These are phyloP conservation scores for Epichloe sp. DNA, from an alignment of 2,329 filamentous ascomycete species.

Conservation along the genomic window DNA sequence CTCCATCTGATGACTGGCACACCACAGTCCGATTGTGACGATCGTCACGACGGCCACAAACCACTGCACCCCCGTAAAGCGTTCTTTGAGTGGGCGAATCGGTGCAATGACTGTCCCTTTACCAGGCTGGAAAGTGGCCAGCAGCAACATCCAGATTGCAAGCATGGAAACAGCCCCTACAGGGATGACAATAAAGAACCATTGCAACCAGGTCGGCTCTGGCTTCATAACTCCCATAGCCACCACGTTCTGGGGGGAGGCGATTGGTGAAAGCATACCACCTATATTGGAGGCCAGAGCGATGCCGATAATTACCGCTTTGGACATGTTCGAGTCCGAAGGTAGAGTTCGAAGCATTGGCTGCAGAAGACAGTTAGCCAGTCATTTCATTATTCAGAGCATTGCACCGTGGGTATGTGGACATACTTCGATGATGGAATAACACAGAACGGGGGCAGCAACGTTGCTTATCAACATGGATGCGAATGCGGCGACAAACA, in stretches of 20 bases:
- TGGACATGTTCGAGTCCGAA: constrained; percentile 82
- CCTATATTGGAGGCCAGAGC: constrained; percentile 92
- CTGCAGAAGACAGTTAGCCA: constrained; percentile 24
- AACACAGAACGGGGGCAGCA: constrained; percentile 90
- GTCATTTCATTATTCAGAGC: neutral
- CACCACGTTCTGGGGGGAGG: constrained; percentile 97
- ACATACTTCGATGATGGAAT: constrained; percentile 83
- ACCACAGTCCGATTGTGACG: constrained; percentile 81
- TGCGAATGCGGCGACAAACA: constrained; percentile 95
- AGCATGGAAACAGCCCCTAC: constrained; percentile 83
- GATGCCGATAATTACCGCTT: constrained; percentile 89
- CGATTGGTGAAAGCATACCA: constrained; percentile 91
- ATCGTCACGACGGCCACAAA: constrained; percentile 81
- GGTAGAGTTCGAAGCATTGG: constrained; percentile 90
- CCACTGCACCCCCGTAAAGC: constrained; percentile 79
- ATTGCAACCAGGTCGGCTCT: constrained; percentile 80
- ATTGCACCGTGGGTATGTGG: neutral
- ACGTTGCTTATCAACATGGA: constrained; percentile 99
- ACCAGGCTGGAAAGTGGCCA: constrained; percentile 75
- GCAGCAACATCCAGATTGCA: constrained; percentile 76
- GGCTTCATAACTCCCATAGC: constrained; percentile 93
- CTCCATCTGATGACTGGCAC: constrained; percentile 79
- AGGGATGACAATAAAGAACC: constrained; percentile 93
- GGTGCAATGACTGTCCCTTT: constrained; percentile 80
- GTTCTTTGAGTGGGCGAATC: constrained; percentile 79